Evolutionary conservation across 495 filamentous ascomycete species (phyloP).

Genomic region (Cercophora sp.): DNA sequence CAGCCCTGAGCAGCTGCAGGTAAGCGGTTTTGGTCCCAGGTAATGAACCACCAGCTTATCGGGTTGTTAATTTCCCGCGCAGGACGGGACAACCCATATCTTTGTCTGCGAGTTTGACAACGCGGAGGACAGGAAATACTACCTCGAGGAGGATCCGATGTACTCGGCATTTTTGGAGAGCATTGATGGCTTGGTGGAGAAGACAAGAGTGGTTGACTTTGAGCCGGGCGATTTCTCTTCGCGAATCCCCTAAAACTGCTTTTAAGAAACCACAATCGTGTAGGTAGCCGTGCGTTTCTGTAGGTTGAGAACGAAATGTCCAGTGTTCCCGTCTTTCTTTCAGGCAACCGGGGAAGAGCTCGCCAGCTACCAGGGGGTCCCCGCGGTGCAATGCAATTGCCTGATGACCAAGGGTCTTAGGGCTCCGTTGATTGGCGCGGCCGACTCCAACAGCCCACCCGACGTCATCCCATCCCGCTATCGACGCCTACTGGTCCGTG

Average conservation of each 20-base stretch:
- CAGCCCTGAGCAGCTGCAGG: background rate
- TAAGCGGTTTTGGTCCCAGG: too few species aligned
- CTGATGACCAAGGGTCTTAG: too few species aligned
- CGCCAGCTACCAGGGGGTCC: too few species aligned
- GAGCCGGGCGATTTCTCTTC: background rate
- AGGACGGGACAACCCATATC: background rate
- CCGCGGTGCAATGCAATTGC: too few species aligned
- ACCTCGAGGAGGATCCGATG: background rate
- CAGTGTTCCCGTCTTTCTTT: too few species aligned
- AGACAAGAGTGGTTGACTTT: background rate
- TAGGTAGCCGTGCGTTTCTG: too few species aligned
- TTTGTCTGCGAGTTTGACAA: background rate
- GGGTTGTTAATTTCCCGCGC: background rate
- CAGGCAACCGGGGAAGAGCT: too few species aligned
- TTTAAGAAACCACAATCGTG: too few species aligned
- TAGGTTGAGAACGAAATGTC: too few species aligned
- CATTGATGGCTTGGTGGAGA: background rate
- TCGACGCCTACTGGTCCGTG: background rate
- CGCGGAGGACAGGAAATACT: background rate
- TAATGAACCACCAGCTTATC: background rate
- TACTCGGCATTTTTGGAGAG: background rate
- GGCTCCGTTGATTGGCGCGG: background rate
- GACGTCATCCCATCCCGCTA: constrained; percentile 5
- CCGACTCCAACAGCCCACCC: background rate
- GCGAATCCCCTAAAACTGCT: background rate